These are phyloP conservation scores for Crotalaria pallida DNA, from an alignment of 306 rosid genomes.

Conservation along the genomic window DNA sequence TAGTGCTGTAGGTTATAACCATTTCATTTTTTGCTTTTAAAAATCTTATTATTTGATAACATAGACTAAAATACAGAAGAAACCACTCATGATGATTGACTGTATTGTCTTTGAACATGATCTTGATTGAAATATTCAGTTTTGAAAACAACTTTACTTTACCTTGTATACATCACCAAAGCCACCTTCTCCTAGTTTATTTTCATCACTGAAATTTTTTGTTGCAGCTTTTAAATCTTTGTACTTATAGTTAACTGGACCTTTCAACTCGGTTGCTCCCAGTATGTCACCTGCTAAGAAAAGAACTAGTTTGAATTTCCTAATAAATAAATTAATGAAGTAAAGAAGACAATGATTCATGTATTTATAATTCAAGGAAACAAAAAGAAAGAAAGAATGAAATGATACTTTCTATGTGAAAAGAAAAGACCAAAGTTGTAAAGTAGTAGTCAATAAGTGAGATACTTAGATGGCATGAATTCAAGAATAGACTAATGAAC, in stretches of 20 bases:
- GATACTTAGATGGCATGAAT: neutral
- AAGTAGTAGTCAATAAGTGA: neutral
- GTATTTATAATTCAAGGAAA: too few species aligned
- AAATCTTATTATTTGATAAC: neutral
- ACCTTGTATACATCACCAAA: conserved; percentile 73
- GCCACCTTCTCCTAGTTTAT: conserved; percentile 68
- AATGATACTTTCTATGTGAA: neutral
- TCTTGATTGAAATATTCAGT: neutral
- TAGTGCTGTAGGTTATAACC: neutral
- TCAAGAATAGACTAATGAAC: neutral
- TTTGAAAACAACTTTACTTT: neutral
- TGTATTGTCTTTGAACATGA: neutral
- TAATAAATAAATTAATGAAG: neutral
- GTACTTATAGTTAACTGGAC: conserved; percentile 47
- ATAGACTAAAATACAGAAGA: neutral
- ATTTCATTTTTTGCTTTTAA: neutral
- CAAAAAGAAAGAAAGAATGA: neutral
- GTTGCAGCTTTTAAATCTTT: conserved; percentile 57
- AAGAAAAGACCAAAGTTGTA: neutral
- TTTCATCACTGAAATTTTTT: conserved; percentile 39
- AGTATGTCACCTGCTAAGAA: conserved; percentile 41
- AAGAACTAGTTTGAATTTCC: neutral
- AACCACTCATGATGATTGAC: neutral
- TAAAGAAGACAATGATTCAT: neutral
- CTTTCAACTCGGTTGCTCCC: conserved; percentile 68